Base-by-base conservation (phyloP, 345 rosid species). In the Ricinus communis region DNA sequence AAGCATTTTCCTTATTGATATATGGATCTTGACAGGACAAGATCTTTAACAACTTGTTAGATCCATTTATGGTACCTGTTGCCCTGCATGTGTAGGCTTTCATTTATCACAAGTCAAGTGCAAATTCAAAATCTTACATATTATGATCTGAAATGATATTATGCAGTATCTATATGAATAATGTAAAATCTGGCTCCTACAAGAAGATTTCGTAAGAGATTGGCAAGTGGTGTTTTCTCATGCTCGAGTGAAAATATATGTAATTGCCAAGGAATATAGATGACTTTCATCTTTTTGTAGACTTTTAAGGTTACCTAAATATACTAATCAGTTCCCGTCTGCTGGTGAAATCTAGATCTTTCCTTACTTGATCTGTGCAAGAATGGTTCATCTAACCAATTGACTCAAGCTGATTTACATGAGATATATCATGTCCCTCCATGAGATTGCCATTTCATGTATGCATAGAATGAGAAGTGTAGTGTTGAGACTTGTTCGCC, bases 1-100 rank as follows among this genome's bases (percentile, higher is more conserved):
- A 0, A 0, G 6, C n/a, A n/a, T n/a, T n/a, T n/a, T n/a, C 28
- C 25, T 25, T 57, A 25, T n/a, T 30, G 24, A 24, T 30, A 0
- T 4, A 7, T 40, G 59, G 5, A 18, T 36, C n/a, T n/a, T 49
- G 10, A 58, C 8, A 22, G 9, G 21, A n/a, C 3, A 57, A 25
- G 5, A 13, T 10, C n/a, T 47, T 27, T n/a, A 19, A 31, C 55
- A 68, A 10, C 47, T 45, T 21, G 36, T 24, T 60, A 45, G 53
- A 59, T 69, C 65, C 55, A 19, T 43, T 19, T 50, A 21, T 66
- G n/a, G 33, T 12, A 24, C n/a, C 11, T 62, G 11, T 62, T 62
- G 2, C 22, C 21, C 28, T 62, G n/a, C n/a, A 18, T 19, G 19
- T n/a, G 10, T 33, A 33, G 38, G 38, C 38, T 33, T n/a, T 33